Evolutionary conservation across 2,329 filamentous ascomycete species (phyloP).

Genomic region (Aspergillus quadrilineatus): DNA sequence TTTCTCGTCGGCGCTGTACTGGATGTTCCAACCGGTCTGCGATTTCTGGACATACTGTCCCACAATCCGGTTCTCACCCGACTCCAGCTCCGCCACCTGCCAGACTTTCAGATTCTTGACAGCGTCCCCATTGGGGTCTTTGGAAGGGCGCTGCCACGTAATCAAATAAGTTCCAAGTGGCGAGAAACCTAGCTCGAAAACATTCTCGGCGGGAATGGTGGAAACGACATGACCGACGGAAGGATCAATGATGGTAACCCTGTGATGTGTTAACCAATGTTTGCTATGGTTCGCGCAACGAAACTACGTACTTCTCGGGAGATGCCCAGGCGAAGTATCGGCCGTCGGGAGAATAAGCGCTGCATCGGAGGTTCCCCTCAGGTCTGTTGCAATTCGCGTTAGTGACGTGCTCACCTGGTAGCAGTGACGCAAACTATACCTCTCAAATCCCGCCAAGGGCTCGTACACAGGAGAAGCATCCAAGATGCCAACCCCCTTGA

Average conservation of each 20-base stretch:
- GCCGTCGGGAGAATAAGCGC: conserved; percentile 91
- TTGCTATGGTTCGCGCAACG: neutral
- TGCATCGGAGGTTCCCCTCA: conserved; percentile 92
- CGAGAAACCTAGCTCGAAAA: conserved; percentile 94
- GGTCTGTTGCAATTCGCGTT: conserved; percentile 56
- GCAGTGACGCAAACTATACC: conserved; percentile 36
- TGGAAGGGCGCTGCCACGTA: conserved; percentile 90
- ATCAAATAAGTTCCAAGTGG: conserved; percentile 89
- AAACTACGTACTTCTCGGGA: conserved; percentile 61
- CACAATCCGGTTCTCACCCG: conserved; percentile 68
- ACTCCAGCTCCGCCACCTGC: conserved; percentile 77
- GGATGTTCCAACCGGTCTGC: conserved; percentile 93
- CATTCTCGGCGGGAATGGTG: conserved; percentile 73
- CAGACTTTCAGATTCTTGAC: conserved; percentile 97
- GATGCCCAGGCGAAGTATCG: conserved; percentile 95
- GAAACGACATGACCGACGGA: conserved; percentile 72
- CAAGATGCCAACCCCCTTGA: conserved; percentile 92
- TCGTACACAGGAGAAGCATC: conserved; percentile 89
- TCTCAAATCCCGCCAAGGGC: conserved; percentile 73
- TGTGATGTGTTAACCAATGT: conserved; percentile 31
- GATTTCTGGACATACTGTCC: conserved; percentile 94
- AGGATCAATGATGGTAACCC: conserved; percentile 81
- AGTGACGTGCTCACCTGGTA: conserved; percentile 11
- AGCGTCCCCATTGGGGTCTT: conserved; percentile 90
- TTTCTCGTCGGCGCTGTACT: conserved; percentile 91